Conservation (phyloP, 208 protist species). For the Leishmania turanica region DNA sequence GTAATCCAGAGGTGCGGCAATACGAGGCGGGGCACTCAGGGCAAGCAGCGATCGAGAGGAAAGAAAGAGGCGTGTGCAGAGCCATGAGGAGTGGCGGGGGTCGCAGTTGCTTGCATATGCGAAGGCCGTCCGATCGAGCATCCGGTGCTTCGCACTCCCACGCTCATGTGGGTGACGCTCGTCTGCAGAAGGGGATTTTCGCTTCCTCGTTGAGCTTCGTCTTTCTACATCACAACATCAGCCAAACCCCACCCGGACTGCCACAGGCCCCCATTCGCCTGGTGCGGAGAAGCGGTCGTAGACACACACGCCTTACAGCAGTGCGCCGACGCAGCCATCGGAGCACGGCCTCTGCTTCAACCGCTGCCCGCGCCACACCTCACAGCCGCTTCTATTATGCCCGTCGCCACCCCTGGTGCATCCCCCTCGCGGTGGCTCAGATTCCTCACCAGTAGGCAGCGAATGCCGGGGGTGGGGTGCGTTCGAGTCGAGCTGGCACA, state of each 20-base stretch:
- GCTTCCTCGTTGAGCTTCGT: too few relatives aligned
- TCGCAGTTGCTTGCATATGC: neutral
- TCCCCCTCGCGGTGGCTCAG: neutral
- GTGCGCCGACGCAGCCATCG: too few relatives aligned
- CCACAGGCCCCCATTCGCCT: neutral
- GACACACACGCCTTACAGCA: neutral
- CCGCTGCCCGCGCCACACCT: too few relatives aligned
- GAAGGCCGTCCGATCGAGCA: neutral
- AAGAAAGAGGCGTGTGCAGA: neutral
- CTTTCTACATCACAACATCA: neutral
- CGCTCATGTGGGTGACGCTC: neutral
- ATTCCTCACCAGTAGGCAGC: neutral
- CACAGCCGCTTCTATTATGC: too few relatives aligned
- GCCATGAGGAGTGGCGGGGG: neutral
- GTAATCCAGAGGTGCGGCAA: neutral
- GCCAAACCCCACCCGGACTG: neutral
- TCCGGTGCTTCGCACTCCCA: too few relatives aligned
- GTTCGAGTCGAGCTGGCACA: neutral
- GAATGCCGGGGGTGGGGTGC: too few relatives aligned
- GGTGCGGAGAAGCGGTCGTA: neutral
- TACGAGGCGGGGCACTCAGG: neutral
- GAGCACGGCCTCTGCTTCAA: too few relatives aligned
- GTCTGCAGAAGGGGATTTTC: neutral
- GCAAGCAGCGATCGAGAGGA: neutral
- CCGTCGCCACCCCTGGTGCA: too few relatives aligned